Evolutionary conservation across 2,329 filamentous ascomycete species (phyloP).

Genomic region (Trichoderma endophyticum): DNA sequence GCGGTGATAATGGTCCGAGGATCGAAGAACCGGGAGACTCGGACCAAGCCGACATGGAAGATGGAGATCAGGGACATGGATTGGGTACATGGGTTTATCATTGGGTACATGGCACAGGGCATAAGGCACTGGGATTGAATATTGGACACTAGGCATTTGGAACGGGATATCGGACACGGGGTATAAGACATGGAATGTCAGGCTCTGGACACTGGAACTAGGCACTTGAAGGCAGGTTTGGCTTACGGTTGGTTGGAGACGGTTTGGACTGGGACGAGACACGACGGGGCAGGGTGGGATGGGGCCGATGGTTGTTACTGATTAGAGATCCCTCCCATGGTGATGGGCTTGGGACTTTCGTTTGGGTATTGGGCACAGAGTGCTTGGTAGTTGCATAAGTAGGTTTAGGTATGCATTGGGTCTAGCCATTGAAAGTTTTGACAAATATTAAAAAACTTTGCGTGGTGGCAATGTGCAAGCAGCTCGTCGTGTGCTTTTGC

Average conservation of each 20-base stretch:
- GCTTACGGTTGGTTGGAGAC: not conserved
- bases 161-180: not conserved
- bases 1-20: not conserved
- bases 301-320: not conserved
- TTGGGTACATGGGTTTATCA: not conserved
- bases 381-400: not conserved
- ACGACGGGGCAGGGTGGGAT: not conserved
- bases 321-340: not conserved
- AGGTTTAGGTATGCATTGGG: not conserved
- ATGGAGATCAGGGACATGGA: constrained; percentile 1
- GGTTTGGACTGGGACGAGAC: not conserved
- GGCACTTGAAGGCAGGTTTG: constrained; percentile 1
- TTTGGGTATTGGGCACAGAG: not conserved
- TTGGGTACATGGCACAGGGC: not conserved
- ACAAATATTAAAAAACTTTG: not conserved
- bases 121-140: not conserved
- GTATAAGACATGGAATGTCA: constrained; percentile 5
- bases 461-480: not conserved
- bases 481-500: not conserved
- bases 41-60: constrained; percentile 4
- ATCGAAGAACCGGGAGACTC: not conserved
- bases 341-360: not conserved
- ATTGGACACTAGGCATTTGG: not conserved
- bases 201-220: not conserved
- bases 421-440: not conserved